phyloP scores from a whole-genome alignment of 306 rosid species.

The Trichosanthes truncata region DNA sequence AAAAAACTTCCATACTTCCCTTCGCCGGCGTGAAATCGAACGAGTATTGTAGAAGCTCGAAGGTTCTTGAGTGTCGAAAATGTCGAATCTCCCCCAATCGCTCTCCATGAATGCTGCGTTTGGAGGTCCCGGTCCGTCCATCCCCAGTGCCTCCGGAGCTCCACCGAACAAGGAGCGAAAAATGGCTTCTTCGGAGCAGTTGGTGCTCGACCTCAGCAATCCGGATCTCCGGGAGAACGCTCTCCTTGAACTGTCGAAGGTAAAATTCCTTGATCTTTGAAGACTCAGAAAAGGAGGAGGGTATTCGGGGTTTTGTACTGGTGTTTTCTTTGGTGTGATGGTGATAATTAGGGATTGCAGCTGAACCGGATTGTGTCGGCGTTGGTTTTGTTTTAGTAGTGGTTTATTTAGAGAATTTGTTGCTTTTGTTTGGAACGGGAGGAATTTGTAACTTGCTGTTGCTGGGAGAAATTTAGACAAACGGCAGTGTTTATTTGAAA shows the following conservation, averaged over 20 bases:
- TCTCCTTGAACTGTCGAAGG: constrained; percentile 57
- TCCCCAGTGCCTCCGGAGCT: constrained; percentile 22
- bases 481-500: too few relatives aligned
- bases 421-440: neutral
- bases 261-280: neutral
- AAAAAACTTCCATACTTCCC: neutral
- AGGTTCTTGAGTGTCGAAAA: neutral
- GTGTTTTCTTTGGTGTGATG: neutral
- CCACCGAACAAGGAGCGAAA: constrained; percentile 37
- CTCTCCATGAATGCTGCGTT: constrained; percentile 26
- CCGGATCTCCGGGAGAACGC: constrained; percentile 55
- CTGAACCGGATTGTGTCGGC: neutral
- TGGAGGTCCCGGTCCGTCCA: constrained; percentile 25
- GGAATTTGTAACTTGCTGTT: neutral
- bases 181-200: constrained; percentile 50
- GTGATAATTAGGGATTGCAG: neutral
- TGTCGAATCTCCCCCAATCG: constrained; percentile 8
- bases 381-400: neutral
- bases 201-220: constrained; percentile 49
- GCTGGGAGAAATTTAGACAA: neutral
- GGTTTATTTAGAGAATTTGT: neutral
- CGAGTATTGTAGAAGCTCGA: neutral
- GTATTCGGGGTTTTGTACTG: neutral
- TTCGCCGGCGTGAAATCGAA: constrained; percentile 2
- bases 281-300: neutral